These are phyloP conservation scores for Candida ovalis DNA, from an alignment of 805 yeast genomes.

Conservation along the genomic window DNA sequence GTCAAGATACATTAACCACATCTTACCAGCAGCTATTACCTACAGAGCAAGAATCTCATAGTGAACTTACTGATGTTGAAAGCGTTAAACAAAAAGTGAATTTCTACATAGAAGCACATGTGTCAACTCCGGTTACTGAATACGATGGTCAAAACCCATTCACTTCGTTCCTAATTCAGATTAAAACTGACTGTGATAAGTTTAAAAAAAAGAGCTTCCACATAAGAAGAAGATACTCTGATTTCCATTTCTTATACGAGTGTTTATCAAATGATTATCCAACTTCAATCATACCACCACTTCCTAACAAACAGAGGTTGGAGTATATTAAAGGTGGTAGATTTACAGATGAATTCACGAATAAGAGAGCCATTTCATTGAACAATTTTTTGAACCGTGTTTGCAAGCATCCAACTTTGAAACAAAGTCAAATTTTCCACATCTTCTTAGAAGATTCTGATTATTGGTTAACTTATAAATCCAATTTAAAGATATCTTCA, in stretches of 20 bases:
- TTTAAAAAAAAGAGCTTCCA: conserved; percentile 41
- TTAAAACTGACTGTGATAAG: conserved; percentile 59
- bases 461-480: conserved; percentile 70
- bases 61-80: not conserved
- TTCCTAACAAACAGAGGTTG: conserved; percentile 87
- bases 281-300: conserved; percentile 83
- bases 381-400: conserved; percentile 72
- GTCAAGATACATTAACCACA: not conserved
- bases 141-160: conserved; percentile 73
- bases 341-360: conserved; percentile 79
- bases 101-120: conserved; percentile 37
- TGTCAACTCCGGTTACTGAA: conserved; percentile 63
- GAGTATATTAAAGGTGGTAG: conserved; percentile 94
- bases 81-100: conserved; percentile 4
- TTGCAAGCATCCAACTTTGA: conserved; percentile 67
- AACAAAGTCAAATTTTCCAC: conserved; percentile 65
- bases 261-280: conserved; percentile 77
- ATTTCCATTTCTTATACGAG: conserved; percentile 74
- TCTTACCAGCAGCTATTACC: not conserved
- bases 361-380: conserved; percentile 75
- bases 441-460: conserved; percentile 63
- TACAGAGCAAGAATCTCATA: not conserved
- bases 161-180: conserved; percentile 65
- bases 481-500: conserved; percentile 42
- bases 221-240: conserved; percentile 81